Evolutionary conservation across 768 basidiomycete species (phyloP).

Genomic region (Boletus subparvulus): DNA sequence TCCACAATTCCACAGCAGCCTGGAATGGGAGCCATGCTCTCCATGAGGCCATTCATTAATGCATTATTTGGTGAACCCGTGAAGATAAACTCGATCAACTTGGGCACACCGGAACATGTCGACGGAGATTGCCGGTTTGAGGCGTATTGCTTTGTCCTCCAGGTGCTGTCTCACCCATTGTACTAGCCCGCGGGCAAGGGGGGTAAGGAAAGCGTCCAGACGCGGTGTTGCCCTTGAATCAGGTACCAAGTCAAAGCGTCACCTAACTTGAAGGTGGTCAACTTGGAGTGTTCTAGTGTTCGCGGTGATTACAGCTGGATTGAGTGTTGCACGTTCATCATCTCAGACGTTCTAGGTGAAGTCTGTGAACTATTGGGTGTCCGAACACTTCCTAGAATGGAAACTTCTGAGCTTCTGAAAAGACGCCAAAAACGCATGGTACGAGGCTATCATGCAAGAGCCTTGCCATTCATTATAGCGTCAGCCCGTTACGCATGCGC

Average conservation of each 20-base stretch:
- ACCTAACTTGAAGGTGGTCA: neutral
- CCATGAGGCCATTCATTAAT: constrained; percentile 20
- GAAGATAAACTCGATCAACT: constrained; percentile 6
- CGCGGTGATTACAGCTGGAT: constrained; percentile 17
- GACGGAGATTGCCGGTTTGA: constrained; percentile 15
- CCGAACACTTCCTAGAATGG: neutral
- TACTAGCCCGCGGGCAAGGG: no score
- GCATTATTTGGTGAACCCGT: constrained; percentile 11
- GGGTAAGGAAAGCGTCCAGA: neutral
- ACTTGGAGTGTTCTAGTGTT: neutral
- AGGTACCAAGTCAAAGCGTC: neutral
- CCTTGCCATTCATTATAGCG: neutral
- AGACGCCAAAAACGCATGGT: neutral
- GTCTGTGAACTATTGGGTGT: neutral
- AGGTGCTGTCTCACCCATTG: no score
- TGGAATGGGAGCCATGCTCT: constrained; percentile 11
- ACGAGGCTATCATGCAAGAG: neutral
- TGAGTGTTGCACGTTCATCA: constrained; percentile 6
- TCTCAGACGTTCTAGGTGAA: neutral
- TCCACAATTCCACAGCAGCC: constrained; percentile 21
- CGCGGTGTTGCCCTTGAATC: neutral
- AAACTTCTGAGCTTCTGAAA: neutral
- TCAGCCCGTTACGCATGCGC: neutral
- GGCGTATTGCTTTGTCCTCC: constrained; percentile 1
- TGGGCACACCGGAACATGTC: constrained; percentile 9